Percentiles rank a stretch among this genome's conserved stretches.
These are phyloP conservation scores for Cryptococcus hybrid DNA, from an alignment of 1,284 basidiomycete genomes.

Conservation along the genomic window DNA sequence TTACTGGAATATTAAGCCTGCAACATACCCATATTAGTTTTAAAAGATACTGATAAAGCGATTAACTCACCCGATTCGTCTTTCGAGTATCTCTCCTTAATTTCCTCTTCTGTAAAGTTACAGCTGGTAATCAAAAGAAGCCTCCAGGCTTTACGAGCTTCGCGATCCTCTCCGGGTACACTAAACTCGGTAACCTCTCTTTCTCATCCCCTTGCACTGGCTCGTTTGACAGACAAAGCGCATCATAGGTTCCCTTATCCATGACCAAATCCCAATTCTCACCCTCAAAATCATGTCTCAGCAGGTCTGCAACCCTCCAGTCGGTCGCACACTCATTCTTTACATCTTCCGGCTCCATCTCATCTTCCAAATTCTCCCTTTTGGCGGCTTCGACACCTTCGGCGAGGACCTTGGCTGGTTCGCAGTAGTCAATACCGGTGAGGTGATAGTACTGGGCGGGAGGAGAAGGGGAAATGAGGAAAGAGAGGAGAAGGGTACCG, in stretches of 20 bases:
- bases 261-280: conserved; percentile 50
- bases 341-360: conserved; percentile 36
- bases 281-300: conserved; percentile 31
- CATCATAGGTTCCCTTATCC: conserved; percentile 51
- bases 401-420: conserved; percentile 32
- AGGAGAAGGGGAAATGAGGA: conserved; percentile 35
- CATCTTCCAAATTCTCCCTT: conserved; percentile 36
- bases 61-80: conserved; percentile 32
- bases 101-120: conserved; percentile 51
- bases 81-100: conserved; percentile 38
- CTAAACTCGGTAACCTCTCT: conserved; percentile 35
- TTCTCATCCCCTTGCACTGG: conserved; percentile 27
- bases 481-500: conserved; percentile 49
- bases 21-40: conserved; percentile 1
- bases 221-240: conserved; percentile 41
- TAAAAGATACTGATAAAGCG: not conserved
- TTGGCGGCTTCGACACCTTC: conserved; percentile 30
- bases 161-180: conserved; percentile 46
- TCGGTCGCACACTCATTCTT: conserved; percentile 34
- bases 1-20: conserved; percentile 42
- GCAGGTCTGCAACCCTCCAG: conserved; percentile 43
- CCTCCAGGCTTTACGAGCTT: conserved; percentile 41
- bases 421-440: conserved; percentile 50
- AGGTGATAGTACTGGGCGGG: conserved; percentile 29
- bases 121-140: conserved; percentile 52